These are phyloP conservation scores for Paraconiothyrium brasiliense DNA, from an alignment of 2,329 filamentous ascomycete genomes.

Conservation along the genomic window DNA sequence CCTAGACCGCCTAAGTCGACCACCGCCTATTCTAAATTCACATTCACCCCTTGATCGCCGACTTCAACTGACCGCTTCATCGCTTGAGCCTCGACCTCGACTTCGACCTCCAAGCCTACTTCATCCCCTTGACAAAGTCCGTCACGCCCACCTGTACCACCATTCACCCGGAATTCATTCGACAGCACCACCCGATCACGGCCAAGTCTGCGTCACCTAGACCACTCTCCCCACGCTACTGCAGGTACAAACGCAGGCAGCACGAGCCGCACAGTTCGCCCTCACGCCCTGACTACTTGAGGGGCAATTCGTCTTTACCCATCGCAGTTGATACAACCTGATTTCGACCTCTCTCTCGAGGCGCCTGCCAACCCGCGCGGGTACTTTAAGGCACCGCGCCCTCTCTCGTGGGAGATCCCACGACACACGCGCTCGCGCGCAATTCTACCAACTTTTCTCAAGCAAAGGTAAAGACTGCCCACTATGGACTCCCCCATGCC, in stretches of 20 bases:
- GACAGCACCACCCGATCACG: not conserved
- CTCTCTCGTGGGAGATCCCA: not conserved
- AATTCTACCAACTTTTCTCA: not conserved
- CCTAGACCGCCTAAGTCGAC: not conserved
- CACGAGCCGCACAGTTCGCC: conserved; percentile 3
- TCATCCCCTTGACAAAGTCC: too few species aligned
- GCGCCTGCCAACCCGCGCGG: not conserved
- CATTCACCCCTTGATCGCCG: not conserved
- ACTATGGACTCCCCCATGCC: conserved; percentile 14
- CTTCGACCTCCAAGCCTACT: not conserved
- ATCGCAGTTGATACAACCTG: conserved; percentile 1
- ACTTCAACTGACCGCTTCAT: not conserved
- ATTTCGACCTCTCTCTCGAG: not conserved
- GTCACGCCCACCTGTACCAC: not conserved
- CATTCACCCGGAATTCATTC: not conserved
- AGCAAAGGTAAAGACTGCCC: conserved; percentile 1
- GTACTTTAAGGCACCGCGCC: not conserved
- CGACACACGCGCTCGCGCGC: not conserved
- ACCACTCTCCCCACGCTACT: not conserved
- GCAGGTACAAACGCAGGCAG: conserved; percentile 6
- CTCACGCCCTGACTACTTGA: conserved; percentile 3
- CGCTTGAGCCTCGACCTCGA: not conserved
- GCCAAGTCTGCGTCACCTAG: not conserved
- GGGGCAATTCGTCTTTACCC: conserved; percentile 15
- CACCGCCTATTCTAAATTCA: not conserved